phyloP scores from a whole-genome alignment of 805 yeast species.

The Barnettozyma sp. region DNA sequence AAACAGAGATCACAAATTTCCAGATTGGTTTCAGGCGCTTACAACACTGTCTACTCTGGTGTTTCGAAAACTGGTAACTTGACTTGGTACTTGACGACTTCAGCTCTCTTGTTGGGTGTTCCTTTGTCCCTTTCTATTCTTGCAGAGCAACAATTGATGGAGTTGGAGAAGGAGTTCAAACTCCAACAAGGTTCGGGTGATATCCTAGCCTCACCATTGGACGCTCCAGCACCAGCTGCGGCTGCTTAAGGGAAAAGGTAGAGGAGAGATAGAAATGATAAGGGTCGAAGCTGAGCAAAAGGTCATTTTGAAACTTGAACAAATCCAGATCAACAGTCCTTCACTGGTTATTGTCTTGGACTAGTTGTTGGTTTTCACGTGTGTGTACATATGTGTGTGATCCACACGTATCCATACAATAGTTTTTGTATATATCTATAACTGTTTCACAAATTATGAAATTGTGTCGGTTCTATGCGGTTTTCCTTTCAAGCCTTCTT shows the following conservation, averaged over 20 bases:
- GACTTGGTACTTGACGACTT: conserved; percentile 81
- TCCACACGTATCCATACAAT: no score
- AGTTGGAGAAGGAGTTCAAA: conserved; percentile 87
- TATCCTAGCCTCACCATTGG: conserved; percentile 55
- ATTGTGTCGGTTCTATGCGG: conserved; percentile 3
- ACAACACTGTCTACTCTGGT: conserved; percentile 38
- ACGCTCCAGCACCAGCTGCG: conserved; percentile 27
- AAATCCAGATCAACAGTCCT: no score
- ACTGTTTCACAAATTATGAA: conserved; percentile 4
- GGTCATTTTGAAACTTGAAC: conserved; percentile 4
- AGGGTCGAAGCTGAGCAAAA: background rate
- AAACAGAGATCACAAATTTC: conserved; percentile 56
- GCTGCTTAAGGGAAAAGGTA: conserved; percentile 3
- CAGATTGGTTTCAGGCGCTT: conserved; percentile 26
- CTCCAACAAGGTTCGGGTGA: conserved; percentile 74
- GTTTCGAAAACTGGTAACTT: conserved; percentile 62
- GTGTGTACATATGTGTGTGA: no score
- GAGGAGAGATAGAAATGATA: conserved; percentile 2
- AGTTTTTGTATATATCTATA: no score
- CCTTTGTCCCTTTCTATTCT: conserved; percentile 87
- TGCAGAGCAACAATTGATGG: conserved; percentile 88
- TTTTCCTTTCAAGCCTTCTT: no score
- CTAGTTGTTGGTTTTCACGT: no score
- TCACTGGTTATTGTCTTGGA: no score
- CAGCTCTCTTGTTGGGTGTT: conserved; percentile 81